These are phyloP conservation scores for Arthrocladium fulminans DNA, from an alignment of 2,329 filamentous ascomycete species.

Conservation along the genomic window DNA sequence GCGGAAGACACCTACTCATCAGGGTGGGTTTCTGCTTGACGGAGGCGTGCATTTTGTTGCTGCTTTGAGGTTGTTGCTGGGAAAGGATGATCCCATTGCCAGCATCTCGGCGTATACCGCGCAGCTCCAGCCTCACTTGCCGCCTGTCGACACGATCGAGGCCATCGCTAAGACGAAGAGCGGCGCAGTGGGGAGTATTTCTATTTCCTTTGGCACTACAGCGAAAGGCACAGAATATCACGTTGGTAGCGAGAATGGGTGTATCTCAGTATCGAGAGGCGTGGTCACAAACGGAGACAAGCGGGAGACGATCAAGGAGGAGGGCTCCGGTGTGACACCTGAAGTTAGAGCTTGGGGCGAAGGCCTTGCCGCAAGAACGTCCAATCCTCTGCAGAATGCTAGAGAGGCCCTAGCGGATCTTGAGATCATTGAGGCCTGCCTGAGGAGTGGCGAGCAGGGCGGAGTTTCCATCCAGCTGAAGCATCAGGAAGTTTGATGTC, in stretches of 20 bases:
- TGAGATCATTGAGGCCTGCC: conserved; percentile 23
- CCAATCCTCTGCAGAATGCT: conserved; percentile 38
- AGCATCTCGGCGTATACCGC: conserved; percentile 42
- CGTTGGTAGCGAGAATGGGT: conserved; percentile 44
- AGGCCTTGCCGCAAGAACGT: conserved; percentile 35
- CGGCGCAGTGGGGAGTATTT: conserved; percentile 43
- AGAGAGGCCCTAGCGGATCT: conserved; percentile 34
- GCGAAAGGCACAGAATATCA: conserved; percentile 42
- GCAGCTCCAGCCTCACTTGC: conserved; percentile 43
- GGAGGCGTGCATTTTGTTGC: conserved; percentile 51
- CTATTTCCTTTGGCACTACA: conserved; percentile 45
- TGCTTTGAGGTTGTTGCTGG: conserved; percentile 42
- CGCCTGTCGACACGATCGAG: conserved; percentile 50
- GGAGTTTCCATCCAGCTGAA: conserved; percentile 19
- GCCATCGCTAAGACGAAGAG: conserved; percentile 40
- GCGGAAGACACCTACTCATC: conserved; percentile 48
- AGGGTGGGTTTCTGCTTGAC: conserved; percentile 53
- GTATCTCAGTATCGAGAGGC: conserved; percentile 37
- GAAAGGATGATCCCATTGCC: conserved; percentile 34
- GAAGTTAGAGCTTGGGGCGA: conserved; percentile 47
- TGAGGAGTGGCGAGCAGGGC: conserved; percentile 29
- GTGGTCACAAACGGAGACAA: conserved; percentile 30
- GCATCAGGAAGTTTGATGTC: conserved; percentile 14
- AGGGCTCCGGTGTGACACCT: conserved; percentile 42
- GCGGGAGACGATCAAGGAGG: conserved; percentile 36